Evolutionary conservation across 495 filamentous ascomycete genomes (phyloP), one percentile per base, ranked within the genome.

Genomic region (Podospora australis): DNA sequence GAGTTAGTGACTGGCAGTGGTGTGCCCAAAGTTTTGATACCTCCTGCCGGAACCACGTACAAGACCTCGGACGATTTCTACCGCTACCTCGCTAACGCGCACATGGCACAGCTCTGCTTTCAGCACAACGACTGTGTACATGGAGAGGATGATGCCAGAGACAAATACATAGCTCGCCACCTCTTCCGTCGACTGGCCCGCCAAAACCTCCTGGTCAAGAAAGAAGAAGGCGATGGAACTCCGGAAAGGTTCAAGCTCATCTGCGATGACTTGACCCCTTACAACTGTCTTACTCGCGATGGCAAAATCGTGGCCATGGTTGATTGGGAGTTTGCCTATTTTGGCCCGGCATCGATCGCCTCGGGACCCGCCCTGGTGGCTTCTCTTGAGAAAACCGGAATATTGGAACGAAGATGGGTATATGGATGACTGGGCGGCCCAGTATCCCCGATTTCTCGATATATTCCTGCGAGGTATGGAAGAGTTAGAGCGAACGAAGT

Each of bases 41-140:
- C 60, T 0, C 46, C 52, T 1, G 24, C 44, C 32, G 13, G 23
- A 20, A n/a, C 39, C 24, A 62, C 56, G 13, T 64, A 52, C 34
- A 29, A 26, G 7, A 71, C 53, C 48, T 59, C 68, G 0, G 51
- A 58, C 29, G 68, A 66, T 20, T 73, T 68, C 56, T 71, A 72
- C 48, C 50, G 58, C 13, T 61, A 60, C 21, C 55, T 75, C 34
- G 61, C 68, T 5, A 54, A 68, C 24, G 57, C 69, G 51, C 67
- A 75, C 48, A 21, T 67, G 30, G 57, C 48, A 24, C 68, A 74
- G 46, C 62, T 75, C 3, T 26, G 57, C 20, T 62, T 63, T 42
- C 70, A 75, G 52, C 68, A 61, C 30, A 72, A 73, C 46, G 57
- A 66, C 35, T 52, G 65, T 25, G 60, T 63, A 60, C 23, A 61